A percentile compares a stretch with the other conserved stretches of the same genome.
These are phyloP conservation scores for Diplosphaera chodatii DNA, from an alignment of 139 green algal species.

Conservation along the genomic window DNA sequence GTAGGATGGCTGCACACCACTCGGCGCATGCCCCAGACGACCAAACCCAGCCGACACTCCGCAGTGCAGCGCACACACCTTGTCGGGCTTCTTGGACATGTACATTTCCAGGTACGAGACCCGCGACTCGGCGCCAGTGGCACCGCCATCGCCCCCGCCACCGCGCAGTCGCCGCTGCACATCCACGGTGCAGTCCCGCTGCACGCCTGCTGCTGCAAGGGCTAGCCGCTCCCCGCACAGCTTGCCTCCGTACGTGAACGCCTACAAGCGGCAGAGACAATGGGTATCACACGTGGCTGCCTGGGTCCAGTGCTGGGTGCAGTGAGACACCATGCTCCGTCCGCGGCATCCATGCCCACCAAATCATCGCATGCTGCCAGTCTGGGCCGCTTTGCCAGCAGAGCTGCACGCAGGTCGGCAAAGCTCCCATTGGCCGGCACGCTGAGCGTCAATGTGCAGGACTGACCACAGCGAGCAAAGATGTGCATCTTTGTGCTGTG, in stretches of 20 bases:
- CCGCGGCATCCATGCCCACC: no score
- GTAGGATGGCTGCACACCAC: no score
- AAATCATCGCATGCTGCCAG: not conserved
- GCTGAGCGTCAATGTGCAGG: not conserved
- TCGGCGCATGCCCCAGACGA: no score
- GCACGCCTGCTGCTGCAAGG: slow-evolving; percentile 11
- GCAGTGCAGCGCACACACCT: slow-evolving; percentile 34
- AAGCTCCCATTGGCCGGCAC: not conserved
- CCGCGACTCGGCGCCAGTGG: slow-evolving; percentile 80
- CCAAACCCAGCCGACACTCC: no score
- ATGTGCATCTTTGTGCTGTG: not conserved
- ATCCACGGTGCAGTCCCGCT: slow-evolving; percentile 20
- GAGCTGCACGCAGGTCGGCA: not conserved
- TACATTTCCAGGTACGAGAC: slow-evolving; percentile 91
- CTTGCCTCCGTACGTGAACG: not conserved
- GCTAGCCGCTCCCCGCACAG: not conserved
- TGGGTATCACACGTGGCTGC: no score
- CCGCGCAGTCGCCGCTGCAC: slow-evolving; percentile 43
- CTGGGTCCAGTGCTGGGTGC: no score
- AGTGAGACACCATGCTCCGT: no score
- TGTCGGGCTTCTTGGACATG: slow-evolving; percentile 59
- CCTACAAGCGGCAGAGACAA: no score
- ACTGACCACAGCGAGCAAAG: not conserved
- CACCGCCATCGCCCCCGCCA: slow-evolving; percentile 82
- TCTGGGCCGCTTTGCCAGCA: not conserved